Base-by-base conservation (phyloP, 257 asterid species). In the Penstemon barbatus region DNA sequence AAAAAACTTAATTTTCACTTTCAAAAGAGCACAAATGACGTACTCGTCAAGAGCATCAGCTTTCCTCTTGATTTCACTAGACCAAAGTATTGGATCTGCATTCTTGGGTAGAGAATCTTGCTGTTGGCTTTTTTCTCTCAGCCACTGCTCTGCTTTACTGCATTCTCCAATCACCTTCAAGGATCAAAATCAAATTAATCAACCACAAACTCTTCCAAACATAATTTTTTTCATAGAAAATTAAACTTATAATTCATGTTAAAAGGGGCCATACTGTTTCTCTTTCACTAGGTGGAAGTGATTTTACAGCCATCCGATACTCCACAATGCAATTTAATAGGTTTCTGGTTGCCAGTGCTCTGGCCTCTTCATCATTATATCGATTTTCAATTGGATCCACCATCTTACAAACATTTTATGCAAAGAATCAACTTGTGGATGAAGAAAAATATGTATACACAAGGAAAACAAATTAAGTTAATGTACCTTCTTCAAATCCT, bases 311-410 rank as follows among this genome's bases (percentile, higher is more conserved):
- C 78, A 56, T 77, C 75, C 82, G 91, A 63, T 72, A 75, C 80
- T 87, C 96, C 77, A 61, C 76, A 63, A 87, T 82, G 85, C 77
- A 77, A 66, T 84, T 81, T 64, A 82, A 60, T 62, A 94, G 87
- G 77, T 69, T 72, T 70, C 83, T 82, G 60, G 84, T 70, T 55
- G 95, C 91, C 76, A 68, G 80, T 66, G 84, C 89, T 80, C 97
- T 81, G 39, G 87, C 85, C 66, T 89, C 93, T 76, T 84, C 97
- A 50, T 94, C 97, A 79, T 81, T 87, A 71, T 81, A 89, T 66
- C 99, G 92, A 57, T 77, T 75, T 81, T 84, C 95, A 79, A 94
- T 79, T 36, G 99, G 97, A 77, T 79, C 91, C 76, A 94, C 84
- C 84, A 91, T 84, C 99, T 94, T 68, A 72, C 58, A 43, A 67